Percentiles rank a stretch among this genome's conserved stretches.
Conservation (phyloP, 495 filamentous ascomycete species). For the Evernia prunastri region DNA sequence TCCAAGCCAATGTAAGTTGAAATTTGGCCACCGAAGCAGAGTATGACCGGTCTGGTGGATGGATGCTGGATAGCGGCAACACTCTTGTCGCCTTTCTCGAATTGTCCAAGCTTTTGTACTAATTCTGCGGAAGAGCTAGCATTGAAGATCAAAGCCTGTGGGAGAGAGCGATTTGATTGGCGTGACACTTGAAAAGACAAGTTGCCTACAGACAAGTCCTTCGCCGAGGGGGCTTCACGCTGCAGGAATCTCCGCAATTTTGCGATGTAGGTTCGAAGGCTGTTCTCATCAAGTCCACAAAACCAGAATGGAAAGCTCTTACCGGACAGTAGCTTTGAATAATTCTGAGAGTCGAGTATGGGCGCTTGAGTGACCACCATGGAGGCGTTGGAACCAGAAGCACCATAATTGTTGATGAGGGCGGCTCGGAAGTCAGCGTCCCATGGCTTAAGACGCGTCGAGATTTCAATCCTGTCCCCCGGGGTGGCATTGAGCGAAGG, state of each 20-base stretch:
- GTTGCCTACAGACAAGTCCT: not conserved
- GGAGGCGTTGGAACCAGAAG: slow-evolving; percentile 35
- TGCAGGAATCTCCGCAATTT: slow-evolving; percentile 7
- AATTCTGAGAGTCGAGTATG: not conserved
- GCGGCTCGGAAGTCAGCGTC: slow-evolving; percentile 25
- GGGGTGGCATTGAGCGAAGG: slow-evolving; percentile 9
- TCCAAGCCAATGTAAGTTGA: slow-evolving; percentile 41
- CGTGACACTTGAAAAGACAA: slow-evolving; percentile 24
- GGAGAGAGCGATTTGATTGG: slow-evolving; percentile 25
- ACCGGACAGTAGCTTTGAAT: not conserved
- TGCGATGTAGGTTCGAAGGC: slow-evolving; percentile 20
- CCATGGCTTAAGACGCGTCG: slow-evolving; percentile 31
- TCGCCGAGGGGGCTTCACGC: not conserved
- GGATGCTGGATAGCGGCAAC: slow-evolving; percentile 6
- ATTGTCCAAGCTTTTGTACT: not conserved
- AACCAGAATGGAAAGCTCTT: slow-evolving; percentile 34
- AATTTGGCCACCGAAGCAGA: slow-evolving; percentile 52
- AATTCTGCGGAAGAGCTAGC: slow-evolving; percentile 15
- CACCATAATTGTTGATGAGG: slow-evolving; percentile 37
- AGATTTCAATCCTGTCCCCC: slow-evolving; percentile 23
- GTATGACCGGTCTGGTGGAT: slow-evolving; percentile 34
- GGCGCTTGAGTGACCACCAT: slow-evolving; percentile 24
- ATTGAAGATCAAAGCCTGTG: slow-evolving; percentile 14
- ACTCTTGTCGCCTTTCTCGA: slow-evolving; percentile 32
- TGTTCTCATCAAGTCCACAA: slow-evolving; percentile 29